A percentile compares a stretch with the other conserved stretches of the same genome.
Evolutionary conservation across 2,329 filamentous ascomycete genomes (phyloP).

Genomic region (Aureobasidium sp.): DNA sequence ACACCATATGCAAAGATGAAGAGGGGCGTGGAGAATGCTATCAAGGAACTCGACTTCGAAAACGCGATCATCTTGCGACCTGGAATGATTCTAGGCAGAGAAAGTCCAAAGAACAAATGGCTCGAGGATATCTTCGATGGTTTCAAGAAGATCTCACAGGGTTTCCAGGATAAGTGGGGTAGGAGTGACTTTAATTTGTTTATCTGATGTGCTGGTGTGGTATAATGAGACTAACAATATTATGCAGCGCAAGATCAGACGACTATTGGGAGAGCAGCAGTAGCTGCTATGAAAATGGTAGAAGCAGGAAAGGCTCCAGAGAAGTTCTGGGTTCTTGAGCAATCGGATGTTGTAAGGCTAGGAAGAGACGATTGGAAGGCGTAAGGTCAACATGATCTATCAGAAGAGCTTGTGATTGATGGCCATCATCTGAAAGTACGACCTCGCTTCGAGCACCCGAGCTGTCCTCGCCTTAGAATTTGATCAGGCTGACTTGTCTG

Average conservation of each 20-base stretch:
- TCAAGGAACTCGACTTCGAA: constrained; percentile 28
- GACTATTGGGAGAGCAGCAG: neutral
- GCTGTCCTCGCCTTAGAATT: neutral
- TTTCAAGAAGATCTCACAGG: neutral
- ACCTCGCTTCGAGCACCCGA: neutral
- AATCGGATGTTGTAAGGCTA: neutral
- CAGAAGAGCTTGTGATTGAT: neutral
- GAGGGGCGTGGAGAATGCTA: constrained; percentile 28
- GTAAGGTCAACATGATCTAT: neutral
- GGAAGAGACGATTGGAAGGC: neutral
- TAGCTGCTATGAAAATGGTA: neutral
- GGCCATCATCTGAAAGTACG: neutral
- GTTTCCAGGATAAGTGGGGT: neutral
- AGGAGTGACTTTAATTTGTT: neutral
- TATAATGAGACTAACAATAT: neutral
- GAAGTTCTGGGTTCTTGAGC: neutral
- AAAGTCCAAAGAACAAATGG: constrained; percentile 13
- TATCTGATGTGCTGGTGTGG: neutral
- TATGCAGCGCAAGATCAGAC: neutral
- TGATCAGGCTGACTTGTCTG: neutral
- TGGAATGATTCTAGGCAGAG: constrained; percentile 27
- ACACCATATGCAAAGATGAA: constrained; percentile 30
- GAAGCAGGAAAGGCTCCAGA: neutral
- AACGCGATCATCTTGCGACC: constrained; percentile 28
- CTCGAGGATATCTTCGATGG: neutral